phyloP scores from a whole-genome alignment of 768 basidiomycete genomes.

The Suillus brevipes region DNA sequence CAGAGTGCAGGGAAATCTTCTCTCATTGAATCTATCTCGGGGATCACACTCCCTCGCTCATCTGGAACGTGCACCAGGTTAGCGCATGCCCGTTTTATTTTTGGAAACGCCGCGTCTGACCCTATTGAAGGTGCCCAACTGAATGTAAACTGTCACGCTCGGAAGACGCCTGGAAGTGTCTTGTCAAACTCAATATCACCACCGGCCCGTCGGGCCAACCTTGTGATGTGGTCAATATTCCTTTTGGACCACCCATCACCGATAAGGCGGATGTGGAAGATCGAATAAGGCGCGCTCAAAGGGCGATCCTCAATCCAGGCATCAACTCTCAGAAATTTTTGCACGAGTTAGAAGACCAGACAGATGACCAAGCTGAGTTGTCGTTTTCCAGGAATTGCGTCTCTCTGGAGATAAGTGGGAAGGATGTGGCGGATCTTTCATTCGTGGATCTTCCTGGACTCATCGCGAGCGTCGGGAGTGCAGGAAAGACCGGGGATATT shows the following conservation, averaged over 20 bases:
- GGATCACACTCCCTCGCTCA: constrained; percentile 67
- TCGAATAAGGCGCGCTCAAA: constrained; percentile 63
- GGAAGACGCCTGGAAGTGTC: constrained; percentile 46
- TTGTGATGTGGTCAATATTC: constrained; percentile 37
- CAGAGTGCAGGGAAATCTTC: constrained; percentile 80
- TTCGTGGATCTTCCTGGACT: constrained; percentile 68
- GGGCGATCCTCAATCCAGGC: constrained; percentile 63
- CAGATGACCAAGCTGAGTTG: constrained; percentile 17
- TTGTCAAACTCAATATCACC: constrained; percentile 47
- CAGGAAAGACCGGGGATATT: constrained; percentile 56
- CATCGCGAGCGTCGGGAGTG: constrained; percentile 54
- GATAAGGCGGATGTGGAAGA: constrained; percentile 60
- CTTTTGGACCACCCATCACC: constrained; percentile 50
- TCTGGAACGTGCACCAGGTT: constrained; percentile 79
- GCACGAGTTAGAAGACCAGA: not conserved
- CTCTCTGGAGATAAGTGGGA: constrained; percentile 58
- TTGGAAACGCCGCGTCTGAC: not conserved
- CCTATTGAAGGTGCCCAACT: constrained; percentile 48
- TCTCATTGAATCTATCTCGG: constrained; percentile 74
- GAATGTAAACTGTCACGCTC: constrained; percentile 54
- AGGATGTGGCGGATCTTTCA: constrained; percentile 60
- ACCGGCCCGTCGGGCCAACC: constrained; percentile 40
- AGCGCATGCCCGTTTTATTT: not conserved
- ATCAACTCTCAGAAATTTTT: constrained; percentile 20
- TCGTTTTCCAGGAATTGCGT: constrained; percentile 59